Conservation (phyloP, 2,329 filamentous ascomycete genomes). For the Trichoderma afroharzianum region DNA sequence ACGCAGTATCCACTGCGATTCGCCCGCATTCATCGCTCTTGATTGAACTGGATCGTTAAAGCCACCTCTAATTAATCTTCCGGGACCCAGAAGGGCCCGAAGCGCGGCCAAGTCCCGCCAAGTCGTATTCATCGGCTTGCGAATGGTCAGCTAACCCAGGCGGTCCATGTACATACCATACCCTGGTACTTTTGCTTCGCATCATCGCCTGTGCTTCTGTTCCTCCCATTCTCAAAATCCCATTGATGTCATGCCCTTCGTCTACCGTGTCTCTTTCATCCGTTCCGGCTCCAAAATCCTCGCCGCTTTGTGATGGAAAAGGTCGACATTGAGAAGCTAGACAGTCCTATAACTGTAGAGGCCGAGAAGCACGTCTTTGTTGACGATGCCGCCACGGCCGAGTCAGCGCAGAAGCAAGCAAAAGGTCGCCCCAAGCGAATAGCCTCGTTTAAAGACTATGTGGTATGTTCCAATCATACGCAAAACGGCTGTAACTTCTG, state of each 20-base stretch:
- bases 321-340: neutral
- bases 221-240: neutral
- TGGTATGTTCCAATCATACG: slow-evolving; percentile 24
- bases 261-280: neutral
- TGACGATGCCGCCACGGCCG: slow-evolving; percentile 24
- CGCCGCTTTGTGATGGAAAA: slow-evolving; percentile 2
- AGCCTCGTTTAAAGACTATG: slow-evolving; percentile 44
- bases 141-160: neutral
- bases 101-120: neutral
- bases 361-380: slow-evolving; percentile 3
- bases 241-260: neutral
- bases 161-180: neutral
- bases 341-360: neutral
- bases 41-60: neutral
- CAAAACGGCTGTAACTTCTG: neutral
- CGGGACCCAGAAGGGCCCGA: neutral
- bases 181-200: neutral
- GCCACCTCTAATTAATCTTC: neutral
- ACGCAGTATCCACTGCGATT: slow-evolving; percentile 1
- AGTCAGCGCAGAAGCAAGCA: slow-evolving; percentile 30
- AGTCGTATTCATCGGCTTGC: neutral
- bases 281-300: neutral
- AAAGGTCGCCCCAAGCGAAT: slow-evolving; percentile 43
- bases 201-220: neutral
- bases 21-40: neutral